A percentile compares a stretch with the other conserved stretches of the same genome.
phyloP scores from a whole-genome alignment of 495 filamentous ascomycete species.

The Penicillium coffeae region DNA sequence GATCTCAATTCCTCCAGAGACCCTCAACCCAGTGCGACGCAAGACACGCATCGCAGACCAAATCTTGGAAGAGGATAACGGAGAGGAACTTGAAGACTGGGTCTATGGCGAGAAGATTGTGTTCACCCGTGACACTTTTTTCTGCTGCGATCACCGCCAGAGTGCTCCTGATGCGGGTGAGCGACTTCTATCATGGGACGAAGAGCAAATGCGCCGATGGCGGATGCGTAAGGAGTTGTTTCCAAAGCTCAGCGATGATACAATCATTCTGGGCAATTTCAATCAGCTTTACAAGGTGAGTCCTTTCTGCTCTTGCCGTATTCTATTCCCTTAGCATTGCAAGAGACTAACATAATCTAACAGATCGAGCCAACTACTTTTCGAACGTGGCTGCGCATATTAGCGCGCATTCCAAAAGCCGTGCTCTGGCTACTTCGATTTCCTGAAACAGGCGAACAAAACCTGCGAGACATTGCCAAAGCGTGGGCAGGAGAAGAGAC shows the following conservation, averaged over 20 bases:
- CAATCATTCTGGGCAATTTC: constrained; percentile 94
- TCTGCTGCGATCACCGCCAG: constrained; percentile 96
- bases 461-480: constrained; percentile 74
- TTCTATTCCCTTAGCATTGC: constrained; percentile 1
- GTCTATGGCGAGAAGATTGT: constrained; percentile 97
- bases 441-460: constrained; percentile 85
- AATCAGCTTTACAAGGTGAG: constrained; percentile 98
- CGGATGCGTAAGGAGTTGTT: constrained; percentile 94
- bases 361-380: constrained; percentile 98
- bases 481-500: constrained; percentile 83
- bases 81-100: constrained; percentile 67
- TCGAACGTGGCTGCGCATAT: constrained; percentile 92
- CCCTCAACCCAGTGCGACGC: constrained; percentile 70
- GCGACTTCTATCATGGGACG: constrained; percentile 66
- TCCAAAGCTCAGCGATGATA: constrained; percentile 74
- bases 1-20: constrained; percentile 78
- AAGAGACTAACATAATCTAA: constrained; percentile 1
- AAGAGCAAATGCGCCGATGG: constrained; percentile 83
- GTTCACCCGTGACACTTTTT: constrained; percentile 93
- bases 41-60: constrained; percentile 72
- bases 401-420: constrained; percentile 80
- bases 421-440: constrained; percentile 96
- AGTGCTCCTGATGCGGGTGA: constrained; percentile 76
- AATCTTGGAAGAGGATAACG: constrained; percentile 63
- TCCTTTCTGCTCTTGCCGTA: constrained; percentile 1